A percentile compares a stretch with the other conserved stretches of the same genome.
Evolutionary conservation across 2,329 filamentous ascomycete genomes (phyloP).

Genomic region (Penicillium sp.): DNA sequence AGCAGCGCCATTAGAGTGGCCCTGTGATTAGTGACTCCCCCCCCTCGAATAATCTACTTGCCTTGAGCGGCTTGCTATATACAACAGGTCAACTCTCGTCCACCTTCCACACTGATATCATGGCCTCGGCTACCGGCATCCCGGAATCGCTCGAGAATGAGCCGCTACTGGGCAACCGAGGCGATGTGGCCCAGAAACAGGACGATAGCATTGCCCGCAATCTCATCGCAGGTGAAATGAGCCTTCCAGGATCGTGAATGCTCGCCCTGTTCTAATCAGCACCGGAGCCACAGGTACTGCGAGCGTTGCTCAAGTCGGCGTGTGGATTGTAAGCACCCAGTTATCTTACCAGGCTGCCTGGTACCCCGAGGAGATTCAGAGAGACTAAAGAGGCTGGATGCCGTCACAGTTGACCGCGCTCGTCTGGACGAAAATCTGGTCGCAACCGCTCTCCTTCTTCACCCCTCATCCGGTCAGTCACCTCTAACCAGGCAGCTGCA

Average conservation of each 20-base stretch:
- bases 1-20: too few relatives aligned
- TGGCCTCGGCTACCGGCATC: constrained; percentile 68
- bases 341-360: background rate
- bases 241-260: constrained; percentile 10
- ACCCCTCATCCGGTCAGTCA: constrained; percentile 75
- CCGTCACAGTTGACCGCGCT: constrained; percentile 61
- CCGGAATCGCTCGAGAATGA: constrained; percentile 63
- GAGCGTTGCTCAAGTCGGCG: constrained; percentile 73
- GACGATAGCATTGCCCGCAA: constrained; percentile 66
- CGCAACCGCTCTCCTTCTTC: constrained; percentile 72
- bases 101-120: constrained; percentile 32
- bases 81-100: too few relatives aligned
- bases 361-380: too few relatives aligned
- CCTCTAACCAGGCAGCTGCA: too few relatives aligned
- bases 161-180: constrained; percentile 67
- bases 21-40: too few relatives aligned
- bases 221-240: constrained; percentile 65
- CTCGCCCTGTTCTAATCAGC: background rate
- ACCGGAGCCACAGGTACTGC: constrained; percentile 64
- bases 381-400: too few relatives aligned
- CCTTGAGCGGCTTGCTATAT: too few relatives aligned
- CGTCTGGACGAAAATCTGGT: constrained; percentile 75
- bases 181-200: constrained; percentile 69
- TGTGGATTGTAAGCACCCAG: constrained; percentile 60
- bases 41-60: too few relatives aligned